Percentiles rank a stretch among this genome's conserved stretches.
These are phyloP conservation scores for Pyronema domesticum DNA, from an alignment of 495 filamentous ascomycete genomes.

Conservation along the genomic window DNA sequence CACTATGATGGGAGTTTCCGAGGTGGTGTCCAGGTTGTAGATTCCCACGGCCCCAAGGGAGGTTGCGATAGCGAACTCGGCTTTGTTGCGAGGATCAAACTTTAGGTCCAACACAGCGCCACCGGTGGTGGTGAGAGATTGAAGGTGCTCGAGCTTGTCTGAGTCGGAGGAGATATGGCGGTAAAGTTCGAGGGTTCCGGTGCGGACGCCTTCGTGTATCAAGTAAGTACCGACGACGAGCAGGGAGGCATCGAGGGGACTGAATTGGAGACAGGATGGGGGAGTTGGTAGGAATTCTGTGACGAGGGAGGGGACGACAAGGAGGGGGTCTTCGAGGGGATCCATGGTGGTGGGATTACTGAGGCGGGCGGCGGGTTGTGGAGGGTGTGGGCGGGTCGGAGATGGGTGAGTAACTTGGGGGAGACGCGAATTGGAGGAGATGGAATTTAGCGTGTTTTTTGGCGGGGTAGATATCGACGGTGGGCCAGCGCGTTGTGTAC, in stretches of 20 bases:
- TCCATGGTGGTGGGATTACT: neutral
- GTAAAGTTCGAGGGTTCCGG: conserved; percentile 55
- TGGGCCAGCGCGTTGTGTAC: no score
- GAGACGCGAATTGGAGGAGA: no score
- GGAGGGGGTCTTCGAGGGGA: neutral
- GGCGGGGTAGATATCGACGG: no score
- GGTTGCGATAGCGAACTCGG: conserved; percentile 48
- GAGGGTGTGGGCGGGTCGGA: no score
- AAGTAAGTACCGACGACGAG: conserved; percentile 79
- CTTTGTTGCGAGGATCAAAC: conserved; percentile 42
- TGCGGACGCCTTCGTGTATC: conserved; percentile 36
- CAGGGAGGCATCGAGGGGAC: conserved; percentile 41
- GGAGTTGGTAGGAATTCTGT: conserved; percentile 27
- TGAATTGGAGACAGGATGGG: conserved; percentile 75
- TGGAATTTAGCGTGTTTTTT: no score
- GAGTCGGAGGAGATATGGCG: neutral
- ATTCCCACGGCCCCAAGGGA: conserved; percentile 53
- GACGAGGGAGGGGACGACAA: neutral
- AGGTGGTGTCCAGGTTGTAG: conserved; percentile 30
- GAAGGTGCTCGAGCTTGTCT: conserved; percentile 13
- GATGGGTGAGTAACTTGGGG: no score
- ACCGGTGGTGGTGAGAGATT: conserved; percentile 35
- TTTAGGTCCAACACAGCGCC: conserved; percentile 67
- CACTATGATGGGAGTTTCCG: conserved; percentile 3
- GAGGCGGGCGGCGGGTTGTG: neutral